Base-by-base conservation (phyloP, 2,329 filamentous ascomycete species). In the Daldinia sp. region DNA sequence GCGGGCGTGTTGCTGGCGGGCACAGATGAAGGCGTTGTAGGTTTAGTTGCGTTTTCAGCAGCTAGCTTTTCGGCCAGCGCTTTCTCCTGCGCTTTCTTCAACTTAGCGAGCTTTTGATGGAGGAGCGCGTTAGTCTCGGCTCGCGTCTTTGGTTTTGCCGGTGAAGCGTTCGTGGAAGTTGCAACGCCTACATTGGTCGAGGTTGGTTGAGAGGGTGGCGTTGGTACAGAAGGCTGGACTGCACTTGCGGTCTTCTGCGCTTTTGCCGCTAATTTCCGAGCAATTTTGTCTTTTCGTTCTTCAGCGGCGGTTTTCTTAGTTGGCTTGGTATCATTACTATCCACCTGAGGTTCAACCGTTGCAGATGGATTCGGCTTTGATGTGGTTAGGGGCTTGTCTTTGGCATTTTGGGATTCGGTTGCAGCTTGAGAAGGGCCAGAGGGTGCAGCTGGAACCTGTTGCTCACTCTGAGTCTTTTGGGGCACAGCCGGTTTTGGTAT, bases 71-170 rank as follows among this genome's bases (percentile, higher is more conserved):
- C 72, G 9, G 78, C 73, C 61, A 74, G 66, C 13, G 73, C 57
- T 60, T 75, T 73, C 39, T 77, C 73, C 56, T 77, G 74, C 42
- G 73, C 82, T 73, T 88, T 90, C 72, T 89, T 89, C 23, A 96
- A 81, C 23, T 91, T 91, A 67, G 93, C 92, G 76, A 97, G 90
- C 72, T 93, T 93, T 76, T 93, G 88, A 71, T 93, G 89, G 53
- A 94, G 85, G 35, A 94, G 81, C 65, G 85, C 87, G 64, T 93
- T 92, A 67, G 92, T 97, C 71, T 93, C 76, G 42, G 76, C 76
- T 48, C 74, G 73, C 1, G 88, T 88, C 75, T 90, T 88, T 35
- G 83, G 82, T 82, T 87, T 74, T 81, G 79, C 35, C 6, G 70
- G 63, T 6, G 72, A 69, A 10, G 66, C 53, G 53, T 44, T 67